Conservation (phyloP, 2,329 filamentous ascomycete species). For the Fusarium sp. region DNA sequence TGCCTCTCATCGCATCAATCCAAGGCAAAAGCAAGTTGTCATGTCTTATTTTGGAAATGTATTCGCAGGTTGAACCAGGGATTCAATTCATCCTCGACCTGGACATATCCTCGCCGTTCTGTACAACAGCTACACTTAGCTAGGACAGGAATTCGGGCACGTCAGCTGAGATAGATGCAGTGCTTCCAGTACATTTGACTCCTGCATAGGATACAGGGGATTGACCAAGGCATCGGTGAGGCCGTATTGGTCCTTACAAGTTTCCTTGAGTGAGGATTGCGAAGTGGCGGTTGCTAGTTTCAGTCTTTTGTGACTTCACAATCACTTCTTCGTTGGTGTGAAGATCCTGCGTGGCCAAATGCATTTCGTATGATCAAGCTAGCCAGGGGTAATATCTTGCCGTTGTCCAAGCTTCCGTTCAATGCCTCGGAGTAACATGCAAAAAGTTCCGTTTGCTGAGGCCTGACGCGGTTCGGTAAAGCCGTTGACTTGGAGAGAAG, state of each 20-base stretch:
- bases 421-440: slow-evolving; percentile 11
- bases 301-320: slow-evolving; percentile 6
- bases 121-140: slow-evolving; percentile 34
- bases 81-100: neutral
- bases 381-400: slow-evolving; percentile 17
- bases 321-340: slow-evolving; percentile 8
- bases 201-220: slow-evolving; percentile 22
- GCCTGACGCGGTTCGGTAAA: slow-evolving; percentile 26
- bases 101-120: slow-evolving; percentile 17
- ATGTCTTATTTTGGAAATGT: neutral
- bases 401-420: slow-evolving; percentile 19
- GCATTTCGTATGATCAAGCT: slow-evolving; percentile 25
- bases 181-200: slow-evolving; percentile 31
- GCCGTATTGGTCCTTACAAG: slow-evolving; percentile 8
- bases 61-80: neutral
- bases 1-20: neutral
- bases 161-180: slow-evolving; percentile 28
- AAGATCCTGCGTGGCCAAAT: slow-evolving; percentile 17
- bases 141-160: slow-evolving; percentile 30
- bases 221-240: slow-evolving; percentile 21
- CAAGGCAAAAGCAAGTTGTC: neutral
- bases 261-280: slow-evolving; percentile 22
- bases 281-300: slow-evolving; percentile 40
- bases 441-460: slow-evolving; percentile 12
- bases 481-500: slow-evolving; percentile 23